phyloP scores from a whole-genome alignment of 1,284 basidiomycete species.

The Irpex rosettiformis region DNA sequence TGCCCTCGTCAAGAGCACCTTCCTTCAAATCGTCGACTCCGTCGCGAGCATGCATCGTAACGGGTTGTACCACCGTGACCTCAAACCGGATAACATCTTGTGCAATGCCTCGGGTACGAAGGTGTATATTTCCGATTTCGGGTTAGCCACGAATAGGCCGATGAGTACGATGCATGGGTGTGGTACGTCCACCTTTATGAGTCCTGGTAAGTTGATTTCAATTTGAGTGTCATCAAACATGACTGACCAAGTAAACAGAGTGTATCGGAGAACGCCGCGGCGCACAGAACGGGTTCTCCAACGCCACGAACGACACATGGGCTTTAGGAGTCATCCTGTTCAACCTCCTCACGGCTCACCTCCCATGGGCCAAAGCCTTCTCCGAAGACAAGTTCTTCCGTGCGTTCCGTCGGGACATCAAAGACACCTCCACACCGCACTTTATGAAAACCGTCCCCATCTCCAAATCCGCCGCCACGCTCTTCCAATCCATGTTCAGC shows the following conservation, averaged over 20 bases:
- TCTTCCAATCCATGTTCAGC: conserved; percentile 60
- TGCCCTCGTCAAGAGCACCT: conserved; percentile 45
- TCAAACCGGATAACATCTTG: conserved; percentile 79
- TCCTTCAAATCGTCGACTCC: conserved; percentile 61
- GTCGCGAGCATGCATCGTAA: conserved; percentile 57
- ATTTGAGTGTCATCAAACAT: no score
- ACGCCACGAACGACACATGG: conserved; percentile 86
- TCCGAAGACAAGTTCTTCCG: conserved; percentile 71
- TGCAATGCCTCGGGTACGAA: conserved; percentile 42
- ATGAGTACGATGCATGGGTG: conserved; percentile 47
- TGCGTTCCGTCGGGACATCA: conserved; percentile 22
- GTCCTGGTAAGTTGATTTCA: conserved; percentile 40
- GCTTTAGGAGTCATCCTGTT: conserved; percentile 52
- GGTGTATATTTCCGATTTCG: conserved; percentile 66
- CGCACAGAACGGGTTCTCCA: conserved; percentile 59
- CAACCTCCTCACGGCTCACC: conserved; percentile 84
- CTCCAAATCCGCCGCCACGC: conserved; percentile 51
- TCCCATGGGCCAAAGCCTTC: conserved; percentile 83
- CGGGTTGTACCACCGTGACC: conserved; percentile 65
- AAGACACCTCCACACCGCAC: conserved; percentile 49
- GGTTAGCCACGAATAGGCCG: conserved; percentile 56
- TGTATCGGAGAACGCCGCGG: conserved; percentile 20
- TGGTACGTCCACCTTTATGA: conserved; percentile 56
- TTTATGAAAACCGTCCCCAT: conserved; percentile 74
- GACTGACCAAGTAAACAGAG: no score